A percentile compares a stretch with the other conserved stretches of the same genome.
phyloP scores from a whole-genome alignment of 345 rosid species.

The Pistacia atlantica region DNA sequence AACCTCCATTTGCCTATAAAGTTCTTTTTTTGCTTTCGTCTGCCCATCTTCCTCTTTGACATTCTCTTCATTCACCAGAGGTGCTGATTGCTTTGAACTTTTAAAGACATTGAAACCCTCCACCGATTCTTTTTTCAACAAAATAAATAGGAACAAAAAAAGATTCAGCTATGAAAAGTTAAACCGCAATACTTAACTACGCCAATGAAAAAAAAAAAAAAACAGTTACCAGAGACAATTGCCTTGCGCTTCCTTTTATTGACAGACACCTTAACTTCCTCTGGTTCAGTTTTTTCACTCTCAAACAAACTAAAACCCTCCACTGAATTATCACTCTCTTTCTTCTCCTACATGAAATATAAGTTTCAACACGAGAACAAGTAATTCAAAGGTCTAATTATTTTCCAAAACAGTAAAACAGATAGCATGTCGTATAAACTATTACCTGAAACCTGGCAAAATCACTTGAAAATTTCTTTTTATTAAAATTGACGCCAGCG shows the following conservation, averaged over 20 bases:
- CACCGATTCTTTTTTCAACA: constrained; percentile 43
- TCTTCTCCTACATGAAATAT: constrained; percentile 36
- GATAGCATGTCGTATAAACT: background rate
- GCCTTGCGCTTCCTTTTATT: constrained; percentile 68
- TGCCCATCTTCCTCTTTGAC: constrained; percentile 28
- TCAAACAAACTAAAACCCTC: constrained; percentile 42
- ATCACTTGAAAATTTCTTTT: constrained; percentile 64
- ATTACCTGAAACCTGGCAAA: constrained; percentile 66
- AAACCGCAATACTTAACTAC: background rate
- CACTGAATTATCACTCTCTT: constrained; percentile 30
- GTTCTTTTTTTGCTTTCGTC: constrained; percentile 52
- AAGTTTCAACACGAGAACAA: background rate
- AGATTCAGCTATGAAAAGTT: background rate
- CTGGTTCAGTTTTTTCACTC: constrained; percentile 36
- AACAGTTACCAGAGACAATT: constrained; percentile 43
- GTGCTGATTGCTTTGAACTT: constrained; percentile 42
- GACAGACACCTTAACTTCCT: constrained; percentile 27
- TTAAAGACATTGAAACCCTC: constrained; percentile 84
- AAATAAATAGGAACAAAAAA: constrained; percentile 1
- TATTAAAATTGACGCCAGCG: constrained; percentile 67
- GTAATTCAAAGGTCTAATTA: background rate
- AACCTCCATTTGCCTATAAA: constrained; percentile 71
- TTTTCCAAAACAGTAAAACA: background rate
- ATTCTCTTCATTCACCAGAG: constrained; percentile 25
- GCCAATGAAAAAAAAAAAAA: background rate